Conservation (phyloP, 257 asterid species). For the Nicotiana benthamiana region DNA sequence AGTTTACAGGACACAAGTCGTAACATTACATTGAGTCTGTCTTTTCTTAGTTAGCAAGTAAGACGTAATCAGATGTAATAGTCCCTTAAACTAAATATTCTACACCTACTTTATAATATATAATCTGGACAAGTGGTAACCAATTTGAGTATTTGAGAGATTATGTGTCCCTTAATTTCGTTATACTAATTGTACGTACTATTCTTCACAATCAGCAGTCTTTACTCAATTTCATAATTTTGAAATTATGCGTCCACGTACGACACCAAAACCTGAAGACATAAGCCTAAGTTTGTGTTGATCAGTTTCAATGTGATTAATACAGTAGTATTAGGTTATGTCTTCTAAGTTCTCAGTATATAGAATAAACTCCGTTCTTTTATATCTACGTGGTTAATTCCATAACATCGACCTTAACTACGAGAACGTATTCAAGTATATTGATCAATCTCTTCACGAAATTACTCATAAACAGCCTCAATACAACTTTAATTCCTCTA, state of each 20-base stretch:
- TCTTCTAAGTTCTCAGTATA: background rate
- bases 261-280: background rate
- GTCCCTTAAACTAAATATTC: background rate
- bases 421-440: background rate
- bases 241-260: background rate
- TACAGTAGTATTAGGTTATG: background rate
- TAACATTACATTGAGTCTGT: background rate
- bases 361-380: background rate
- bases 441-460: background rate
- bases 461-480: background rate
- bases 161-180: background rate
- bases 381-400: background rate
- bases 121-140: background rate
- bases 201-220: background rate
- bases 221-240: background rate
- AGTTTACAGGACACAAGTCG: slow-evolving; percentile 67
- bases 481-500: background rate
- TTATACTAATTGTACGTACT: background rate
- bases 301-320: background rate
- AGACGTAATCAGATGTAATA: background rate
- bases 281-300: background rate
- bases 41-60: background rate
- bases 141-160: background rate
- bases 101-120: background rate
- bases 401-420: background rate